These are phyloP conservation scores for Erigeron canadensis DNA, from an alignment of 129 eudicot species.

Conservation along the genomic window DNA sequence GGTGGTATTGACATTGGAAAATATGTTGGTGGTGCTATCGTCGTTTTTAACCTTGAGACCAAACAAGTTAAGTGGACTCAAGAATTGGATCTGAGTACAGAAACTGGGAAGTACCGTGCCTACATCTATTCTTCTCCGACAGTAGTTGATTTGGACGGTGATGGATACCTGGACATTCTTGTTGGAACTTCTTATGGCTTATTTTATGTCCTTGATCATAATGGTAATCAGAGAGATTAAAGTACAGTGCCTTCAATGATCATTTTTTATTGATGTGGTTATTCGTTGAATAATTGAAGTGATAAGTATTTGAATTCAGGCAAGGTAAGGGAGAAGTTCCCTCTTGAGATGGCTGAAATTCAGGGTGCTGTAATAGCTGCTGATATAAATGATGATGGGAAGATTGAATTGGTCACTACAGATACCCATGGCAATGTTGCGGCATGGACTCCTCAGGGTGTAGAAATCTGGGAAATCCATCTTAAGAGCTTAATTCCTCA, in stretches of 20 bases:
- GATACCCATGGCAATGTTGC: slow-evolving; percentile 95
- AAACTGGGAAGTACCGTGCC: slow-evolving; percentile 74
- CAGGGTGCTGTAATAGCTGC: slow-evolving; percentile 96
- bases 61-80: slow-evolving; percentile 93
- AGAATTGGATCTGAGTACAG: slow-evolving; percentile 78
- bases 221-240: slow-evolving; percentile 41
- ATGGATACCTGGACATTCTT: slow-evolving; percentile 90
- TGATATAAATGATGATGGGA: slow-evolving; percentile 95
- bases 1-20: slow-evolving; percentile 94
- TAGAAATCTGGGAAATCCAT: slow-evolving; percentile 88
- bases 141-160: slow-evolving; percentile 95
- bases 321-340: slow-evolving; percentile 84
- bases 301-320: slow-evolving; percentile 47
- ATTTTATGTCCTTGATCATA: slow-evolving; percentile 89
- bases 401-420: slow-evolving; percentile 88
- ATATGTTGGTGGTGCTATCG: slow-evolving; percentile 94
- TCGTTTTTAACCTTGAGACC: slow-evolving; percentile 94
- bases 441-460: slow-evolving; percentile 98
- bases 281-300: slow-evolving; percentile 8
- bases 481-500: slow-evolving; percentile 93
- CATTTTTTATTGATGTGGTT: neutral
- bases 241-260: neutral
- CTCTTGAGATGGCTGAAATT: slow-evolving; percentile 97
- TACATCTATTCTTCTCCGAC: slow-evolving; percentile 93
- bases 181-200: slow-evolving; percentile 97